A percentile compares a stretch with the other conserved stretches of the same genome.
These are phyloP conservation scores for Solanum dulcamara DNA, from an alignment of 257 asterid genomes.

Conservation along the genomic window DNA sequence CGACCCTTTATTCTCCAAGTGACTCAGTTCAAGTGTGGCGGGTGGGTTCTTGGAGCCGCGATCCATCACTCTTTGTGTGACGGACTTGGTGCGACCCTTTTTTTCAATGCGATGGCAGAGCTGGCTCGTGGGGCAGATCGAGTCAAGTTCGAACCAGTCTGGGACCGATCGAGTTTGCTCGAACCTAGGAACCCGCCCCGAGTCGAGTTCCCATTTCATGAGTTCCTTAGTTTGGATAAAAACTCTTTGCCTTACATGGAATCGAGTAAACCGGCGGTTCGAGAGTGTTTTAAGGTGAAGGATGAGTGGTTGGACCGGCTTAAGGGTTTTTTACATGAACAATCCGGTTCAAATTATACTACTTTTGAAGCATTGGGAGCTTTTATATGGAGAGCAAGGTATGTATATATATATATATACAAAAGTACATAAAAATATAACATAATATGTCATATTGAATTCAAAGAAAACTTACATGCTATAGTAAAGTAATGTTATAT, in stretches of 20 bases:
- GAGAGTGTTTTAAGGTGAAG: slow-evolving; percentile 25
- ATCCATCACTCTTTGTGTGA: slow-evolving; percentile 56
- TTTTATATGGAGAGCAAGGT: slow-evolving; percentile 61
- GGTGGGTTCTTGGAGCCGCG: slow-evolving; percentile 53
- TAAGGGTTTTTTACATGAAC: slow-evolving; percentile 20
- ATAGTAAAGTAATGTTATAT: neutral
- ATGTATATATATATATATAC: neutral
- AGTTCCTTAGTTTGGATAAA: slow-evolving; percentile 29
- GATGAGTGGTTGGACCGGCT: slow-evolving; percentile 44
- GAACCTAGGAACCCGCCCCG: slow-evolving; percentile 33
- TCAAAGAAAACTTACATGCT: neutral
- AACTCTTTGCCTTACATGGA: slow-evolving; percentile 13
- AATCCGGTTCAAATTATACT: slow-evolving; percentile 38
- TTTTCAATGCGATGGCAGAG: slow-evolving; percentile 49
- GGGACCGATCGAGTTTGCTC: slow-evolving; percentile 36
- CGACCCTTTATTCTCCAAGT: slow-evolving; percentile 45
- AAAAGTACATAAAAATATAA: neutral
- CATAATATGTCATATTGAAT: neutral
- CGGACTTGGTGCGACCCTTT: slow-evolving; percentile 50
- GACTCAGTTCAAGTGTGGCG: slow-evolving; percentile 55
- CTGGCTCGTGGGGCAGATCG: slow-evolving; percentile 30
- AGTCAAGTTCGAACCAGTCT: slow-evolving; percentile 26
- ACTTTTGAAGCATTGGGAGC: slow-evolving; percentile 69
- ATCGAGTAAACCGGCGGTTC: slow-evolving; percentile 22
- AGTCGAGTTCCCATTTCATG: slow-evolving; percentile 24